Base-by-base conservation (phyloP, 2,329 filamentous ascomycete genomes). In the Calonectria ilicicola region DNA sequence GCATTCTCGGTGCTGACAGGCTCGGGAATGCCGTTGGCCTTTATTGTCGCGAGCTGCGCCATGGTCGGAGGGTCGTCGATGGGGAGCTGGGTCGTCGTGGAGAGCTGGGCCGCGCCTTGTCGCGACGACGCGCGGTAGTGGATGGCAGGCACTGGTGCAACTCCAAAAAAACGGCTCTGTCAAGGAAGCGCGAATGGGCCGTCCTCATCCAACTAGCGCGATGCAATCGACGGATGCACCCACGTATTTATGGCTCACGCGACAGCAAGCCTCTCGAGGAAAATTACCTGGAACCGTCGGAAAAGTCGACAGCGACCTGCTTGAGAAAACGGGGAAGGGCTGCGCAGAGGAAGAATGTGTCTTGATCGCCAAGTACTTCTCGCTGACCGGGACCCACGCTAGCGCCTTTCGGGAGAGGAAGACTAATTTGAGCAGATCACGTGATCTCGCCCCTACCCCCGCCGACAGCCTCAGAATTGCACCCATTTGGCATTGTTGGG, bases 71-170 rank as follows among this genome's bases (percentile, higher is more conserved):
- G 79, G 64, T 79, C 73, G 76, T 76, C 75, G 65, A 74, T 74
- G 68, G 70, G 70, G 70, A 68, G 74, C 74, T 74, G 68, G 70
- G 70, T 71, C 69, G 74, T 80, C 74, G 78, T 80, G 76, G 74
- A 65, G 72, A 71, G 66, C 77, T 80, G 79, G 76, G 80, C 80
- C 81, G 81, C 81, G 82, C 82, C 80, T 81, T 77, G 82, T 84
- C 83, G 83, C 83, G 83, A 85, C 82, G 84, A 85, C 82, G 84
- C 83, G 83, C 83, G 83, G 80, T 79, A 78, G 78, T 80, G 76
- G 80, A 79, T 79, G 78, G 79, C 79, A 79, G 80, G 79, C 79
- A 70, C 75, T 81, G 83, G 83, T 85, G 82, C 83, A 83, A 86
- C 84, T 83, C 81, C 80, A 83, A 81, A 82, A 81, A 82, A 76